phyloP scores from a whole-genome alignment of 257 asterid genomes.

The Petunia secreta region DNA sequence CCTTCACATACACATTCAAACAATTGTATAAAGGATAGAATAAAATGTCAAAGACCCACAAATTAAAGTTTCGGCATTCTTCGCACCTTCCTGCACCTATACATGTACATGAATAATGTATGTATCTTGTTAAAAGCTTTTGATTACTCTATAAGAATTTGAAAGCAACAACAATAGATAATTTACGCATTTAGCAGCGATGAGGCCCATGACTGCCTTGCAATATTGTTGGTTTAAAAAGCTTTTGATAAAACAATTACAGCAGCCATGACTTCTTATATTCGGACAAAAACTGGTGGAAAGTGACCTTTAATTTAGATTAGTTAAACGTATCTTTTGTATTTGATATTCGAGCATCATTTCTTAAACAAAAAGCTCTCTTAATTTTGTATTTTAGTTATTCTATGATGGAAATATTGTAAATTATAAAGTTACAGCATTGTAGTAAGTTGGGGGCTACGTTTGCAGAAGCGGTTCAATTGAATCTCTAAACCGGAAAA shows the following conservation, averaged over 20 bases:
- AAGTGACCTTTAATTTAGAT: neutral
- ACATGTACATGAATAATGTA: too few species aligned
- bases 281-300: constrained; percentile 13
- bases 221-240: too few species aligned
- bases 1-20: too few species aligned
- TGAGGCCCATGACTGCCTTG: too few species aligned
- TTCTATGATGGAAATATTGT: neutral
- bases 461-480: too few species aligned
- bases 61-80: neutral
- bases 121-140: neutral
- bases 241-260: neutral
- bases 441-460: too few species aligned
- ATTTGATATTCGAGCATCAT: neutral
- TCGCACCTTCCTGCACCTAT: neutral
- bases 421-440: neutral
- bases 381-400: neutral
- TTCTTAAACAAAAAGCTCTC: neutral
- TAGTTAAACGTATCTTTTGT: neutral
- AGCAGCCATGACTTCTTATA: neutral
- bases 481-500: too few species aligned
- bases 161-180: neutral
- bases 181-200: neutral
- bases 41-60: neutral
- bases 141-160: neutral
- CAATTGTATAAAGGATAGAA: neutral